Evolutionary conservation across 1,284 basidiomycete species (phyloP), one percentile per base, ranked within the genome.

Genomic region (Fomitopsis pinicola): DNA sequence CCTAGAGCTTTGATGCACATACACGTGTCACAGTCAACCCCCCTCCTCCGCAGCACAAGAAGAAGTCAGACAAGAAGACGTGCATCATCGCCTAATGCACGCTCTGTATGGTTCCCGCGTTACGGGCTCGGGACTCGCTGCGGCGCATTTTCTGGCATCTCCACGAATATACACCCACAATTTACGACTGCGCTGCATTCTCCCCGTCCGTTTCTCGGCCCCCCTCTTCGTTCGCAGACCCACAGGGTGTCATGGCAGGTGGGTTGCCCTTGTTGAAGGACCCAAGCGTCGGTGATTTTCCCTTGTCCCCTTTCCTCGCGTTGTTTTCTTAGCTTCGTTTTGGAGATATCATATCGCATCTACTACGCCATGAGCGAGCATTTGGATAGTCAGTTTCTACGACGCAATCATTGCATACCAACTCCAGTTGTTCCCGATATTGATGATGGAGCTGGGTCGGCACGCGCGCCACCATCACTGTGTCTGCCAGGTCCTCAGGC

Each of bases 41-140:
- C 65, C 85, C 86, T 66, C 82, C 82, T 66, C 82, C 82, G 59
- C 79, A 79, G 74, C 83, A 81, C 73, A 84, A 82, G 75, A 78
- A 82, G 75, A 78, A 77, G 68, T 70, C 69, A 60, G 77, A 78
- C 71, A 76, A 72, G 69, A 72, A 70, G 68, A 77, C 76, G 67
- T 92, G 90, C 80, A 83, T 92, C 70, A 82, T 92, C 74, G 90
- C 87, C 77, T 92, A 78, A 86, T 58, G 36, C 50, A 57, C 28
- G 17, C 45, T 12, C 22, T 22, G 8, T 40, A 5, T 33, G 30
- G 4, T 17, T 36, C 4, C 15, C 61, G 45, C 57, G 48, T 59
- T 45, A 61, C 59, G 57, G 63, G 65, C 59, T 63, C 67, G 62
- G 59, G 65, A 63, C 57, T 56, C 45, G 61, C 61, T 55, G 61